These are phyloP conservation scores for Lachancea dasiensis DNA, from an alignment of 805 yeast species.

Conservation along the genomic window DNA sequence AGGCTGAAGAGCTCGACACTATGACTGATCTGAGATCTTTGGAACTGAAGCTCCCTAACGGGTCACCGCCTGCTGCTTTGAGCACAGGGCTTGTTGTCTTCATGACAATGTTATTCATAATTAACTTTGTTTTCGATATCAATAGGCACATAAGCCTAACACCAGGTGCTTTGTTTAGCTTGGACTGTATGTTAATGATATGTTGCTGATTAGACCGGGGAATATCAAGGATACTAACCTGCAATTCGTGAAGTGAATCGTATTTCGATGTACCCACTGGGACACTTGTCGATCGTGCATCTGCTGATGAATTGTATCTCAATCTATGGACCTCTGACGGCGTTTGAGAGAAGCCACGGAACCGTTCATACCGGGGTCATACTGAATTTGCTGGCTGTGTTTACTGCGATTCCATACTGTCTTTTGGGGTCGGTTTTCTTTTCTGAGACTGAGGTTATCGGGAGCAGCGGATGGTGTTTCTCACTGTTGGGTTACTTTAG, in stretches of 20 bases:
- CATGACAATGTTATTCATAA: conserved; percentile 39
- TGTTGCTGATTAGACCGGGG: background rate
- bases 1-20: no score
- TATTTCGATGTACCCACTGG: conserved; percentile 62
- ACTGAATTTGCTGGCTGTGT: conserved; percentile 62
- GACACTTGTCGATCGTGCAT: conserved; percentile 58
- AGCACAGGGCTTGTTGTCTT: conserved; percentile 57
- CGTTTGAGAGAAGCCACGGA: conserved; percentile 69
- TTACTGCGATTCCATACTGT: conserved; percentile 61
- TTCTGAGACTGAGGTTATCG: conserved; percentile 51
- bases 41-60: conserved; percentile 15
- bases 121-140: conserved; percentile 28
- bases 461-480: conserved; percentile 72
- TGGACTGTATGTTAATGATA: conserved; percentile 33
- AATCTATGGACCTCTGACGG: conserved; percentile 52
- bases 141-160: conserved; percentile 42
- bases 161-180: conserved; percentile 47
- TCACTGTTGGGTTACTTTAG: conserved; percentile 58
- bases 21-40: conserved; percentile 11
- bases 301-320: conserved; percentile 53
- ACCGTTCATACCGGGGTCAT: conserved; percentile 82
- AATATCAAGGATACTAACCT: conserved; percentile 1
- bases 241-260: conserved; percentile 18
- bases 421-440: conserved; percentile 39
- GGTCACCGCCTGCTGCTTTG: conserved; percentile 48